Base-by-base conservation (phyloP, 75 land plant genomes). In the Selaginella tamariscina region DNA sequence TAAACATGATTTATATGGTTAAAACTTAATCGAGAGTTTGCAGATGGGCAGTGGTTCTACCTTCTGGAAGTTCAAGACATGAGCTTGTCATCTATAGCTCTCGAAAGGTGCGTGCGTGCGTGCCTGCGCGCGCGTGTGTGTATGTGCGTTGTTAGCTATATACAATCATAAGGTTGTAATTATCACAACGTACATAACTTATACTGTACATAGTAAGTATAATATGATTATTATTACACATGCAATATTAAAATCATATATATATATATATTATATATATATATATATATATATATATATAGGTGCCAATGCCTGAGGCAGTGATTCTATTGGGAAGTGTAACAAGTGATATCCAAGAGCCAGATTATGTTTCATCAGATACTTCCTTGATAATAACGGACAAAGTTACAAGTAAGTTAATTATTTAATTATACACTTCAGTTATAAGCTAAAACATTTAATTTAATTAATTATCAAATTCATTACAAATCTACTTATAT, bases 341-440 rank as follows among this genome's bases (percentile, higher is more conserved):
- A 9, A 59, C 62, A 9, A 59, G 62, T 21, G 62, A 59, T 8
- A 8, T 59, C 21, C n/a, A 59, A 23, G 62, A 59, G 26, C 62
- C 62, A 59, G 26, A 59, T 21, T 23, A 23, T 9, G 5, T 23
- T 21, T n/a, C 21, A 59, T 26, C 62, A 59, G 62, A 59, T 59
- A 8, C 62, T 8, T 21, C 26, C 8, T 8, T 59, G 26, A 59
- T 59, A 5, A 59, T 59, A 21, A 59, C 23, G 62, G 62, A 59
- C 62, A 59, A 59, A 59, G 62, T 59, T n/a, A 59, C 62, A 59
- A 59, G 62, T 59, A 59, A 59, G 62, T 59, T 59, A 8, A n/a
- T 21, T n/a, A 8, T 59, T 26, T 23, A 23, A 59, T 49, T 20
- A 49, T 49, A 20, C 11, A 11, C 11, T 49, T 20, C 11, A 20